Evolutionary conservation across 129 eudicot species (phyloP), one percentile per base, ranked within the genome.

Genomic region (Chrysanthemum lavandulifolium): DNA sequence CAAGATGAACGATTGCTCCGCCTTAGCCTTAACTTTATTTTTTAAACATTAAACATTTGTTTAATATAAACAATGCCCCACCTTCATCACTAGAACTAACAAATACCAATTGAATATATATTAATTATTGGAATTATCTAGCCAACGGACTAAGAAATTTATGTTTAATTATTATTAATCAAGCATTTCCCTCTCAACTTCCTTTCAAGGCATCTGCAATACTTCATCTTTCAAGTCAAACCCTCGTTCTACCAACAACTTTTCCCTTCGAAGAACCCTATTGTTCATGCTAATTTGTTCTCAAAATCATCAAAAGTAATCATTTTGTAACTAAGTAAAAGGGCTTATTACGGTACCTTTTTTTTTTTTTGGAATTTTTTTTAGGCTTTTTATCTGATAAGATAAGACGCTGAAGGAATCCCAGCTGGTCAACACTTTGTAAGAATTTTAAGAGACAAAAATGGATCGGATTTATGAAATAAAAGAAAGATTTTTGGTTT

Each of bases 1-100:
- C 72, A 69, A 65, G 62, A 71, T 52, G 83, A 78, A 78, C 47
- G 79, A 75, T 84, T 78, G 86, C 79, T 85, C 86, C 82, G 86
- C 83, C 89, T 71, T 64, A 25, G 52, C 88, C 53, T 49, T 72
- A 29, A 77, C 73, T 14, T 64, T 27, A 76, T 77, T 78, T 68
- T 74, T 71, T 48, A 67, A 71, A 65, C 66, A 77, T 29, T 62
- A 16, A 7, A 27, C 25, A 72, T 65, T 81, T 78, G 61, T 80
- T 81, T 57, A 69, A 19, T 55, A 13, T 74, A 77, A 78, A 84
- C 52, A 65, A 78, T 76, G 45, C 59, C 64, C 64, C 83, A 85
- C 75, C 81, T 50, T 58, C 82, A 85, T 78, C 70, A 62, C 75
- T 67, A 78, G 66, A 67, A 81, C 84, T 62, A 76, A 65, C 78